Conservation (phyloP, 176 grass and related monocot species). For the Musa beccarii region DNA sequence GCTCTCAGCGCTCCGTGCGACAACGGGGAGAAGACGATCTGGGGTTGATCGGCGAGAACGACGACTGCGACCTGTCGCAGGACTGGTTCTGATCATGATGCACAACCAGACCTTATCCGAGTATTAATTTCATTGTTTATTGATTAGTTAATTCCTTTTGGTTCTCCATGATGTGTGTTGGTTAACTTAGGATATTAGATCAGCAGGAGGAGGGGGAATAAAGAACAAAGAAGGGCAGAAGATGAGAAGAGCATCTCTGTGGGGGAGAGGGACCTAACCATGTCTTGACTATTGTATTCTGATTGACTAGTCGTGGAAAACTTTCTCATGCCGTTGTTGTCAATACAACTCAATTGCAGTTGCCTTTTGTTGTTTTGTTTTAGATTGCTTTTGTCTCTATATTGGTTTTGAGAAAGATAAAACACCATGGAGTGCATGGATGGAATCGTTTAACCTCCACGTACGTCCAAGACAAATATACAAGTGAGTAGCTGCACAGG, state of each 20-base stretch:
- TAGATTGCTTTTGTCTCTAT: too few species aligned
- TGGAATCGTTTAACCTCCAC: too few species aligned
- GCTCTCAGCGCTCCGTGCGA: conserved; percentile 1
- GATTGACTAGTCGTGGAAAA: background rate
- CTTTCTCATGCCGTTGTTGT: background rate
- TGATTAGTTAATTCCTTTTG: background rate
- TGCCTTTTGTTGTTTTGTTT: too few species aligned
- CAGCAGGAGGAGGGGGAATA: too few species aligned
- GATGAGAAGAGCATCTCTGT: background rate
- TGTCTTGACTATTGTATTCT: background rate
- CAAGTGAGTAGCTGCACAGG: too few species aligned
- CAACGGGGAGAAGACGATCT: background rate
- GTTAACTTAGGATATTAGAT: too few species aligned
- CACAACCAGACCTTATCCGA: background rate
- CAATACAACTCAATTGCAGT: too few species aligned
- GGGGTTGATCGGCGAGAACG: background rate
- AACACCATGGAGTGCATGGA: too few species aligned
- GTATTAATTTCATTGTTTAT: background rate
- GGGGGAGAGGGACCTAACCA: background rate
- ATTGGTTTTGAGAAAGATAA: too few species aligned
- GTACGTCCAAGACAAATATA: too few species aligned
- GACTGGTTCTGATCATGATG: background rate
- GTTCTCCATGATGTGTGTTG: too few species aligned
- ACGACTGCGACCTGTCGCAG: background rate
- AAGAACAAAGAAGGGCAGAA: background rate